Evolutionary conservation across 106 monocot genomes (phyloP).

Genomic region (Dendrobium catenatum): DNA sequence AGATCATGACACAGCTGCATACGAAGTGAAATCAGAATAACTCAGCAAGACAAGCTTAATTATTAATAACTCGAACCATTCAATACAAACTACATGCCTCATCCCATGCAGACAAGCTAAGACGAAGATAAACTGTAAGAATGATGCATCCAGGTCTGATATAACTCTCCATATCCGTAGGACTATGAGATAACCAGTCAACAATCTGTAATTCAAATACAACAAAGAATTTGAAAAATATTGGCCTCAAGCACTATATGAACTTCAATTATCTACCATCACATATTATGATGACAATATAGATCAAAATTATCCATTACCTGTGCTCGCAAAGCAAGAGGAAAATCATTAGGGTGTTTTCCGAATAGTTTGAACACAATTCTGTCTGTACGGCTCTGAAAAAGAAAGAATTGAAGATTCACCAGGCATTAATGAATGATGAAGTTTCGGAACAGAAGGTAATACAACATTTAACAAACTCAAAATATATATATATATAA

Average conservation of each 20-base stretch:
- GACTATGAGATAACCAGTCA: constrained; percentile 75
- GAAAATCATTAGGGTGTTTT: constrained; percentile 75
- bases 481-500: too few species aligned
- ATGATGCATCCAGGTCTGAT: constrained; percentile 85
- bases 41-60: neutral
- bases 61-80: neutral
- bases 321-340: constrained; percentile 60
- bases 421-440: neutral
- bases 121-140: constrained; percentile 71
- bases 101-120: constrained; percentile 50
- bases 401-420: neutral
- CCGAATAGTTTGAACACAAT: constrained; percentile 92
- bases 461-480: neutral
- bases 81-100: constrained; percentile 26
- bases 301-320: constrained; percentile 22
- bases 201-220: constrained; percentile 41
- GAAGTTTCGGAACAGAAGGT: neutral
- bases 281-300: neutral
- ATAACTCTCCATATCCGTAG: constrained; percentile 85
- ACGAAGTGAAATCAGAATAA: neutral
- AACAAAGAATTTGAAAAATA: neutral
- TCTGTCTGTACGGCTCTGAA: constrained; percentile 76
- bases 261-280: neutral
- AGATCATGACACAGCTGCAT: constrained; percentile 47
- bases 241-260: neutral